A percentile compares a stretch with the other conserved stretches of the same genome.
Conservation (phyloP, 2,329 filamentous ascomycete genomes). For the Onygenales sp. region DNA sequence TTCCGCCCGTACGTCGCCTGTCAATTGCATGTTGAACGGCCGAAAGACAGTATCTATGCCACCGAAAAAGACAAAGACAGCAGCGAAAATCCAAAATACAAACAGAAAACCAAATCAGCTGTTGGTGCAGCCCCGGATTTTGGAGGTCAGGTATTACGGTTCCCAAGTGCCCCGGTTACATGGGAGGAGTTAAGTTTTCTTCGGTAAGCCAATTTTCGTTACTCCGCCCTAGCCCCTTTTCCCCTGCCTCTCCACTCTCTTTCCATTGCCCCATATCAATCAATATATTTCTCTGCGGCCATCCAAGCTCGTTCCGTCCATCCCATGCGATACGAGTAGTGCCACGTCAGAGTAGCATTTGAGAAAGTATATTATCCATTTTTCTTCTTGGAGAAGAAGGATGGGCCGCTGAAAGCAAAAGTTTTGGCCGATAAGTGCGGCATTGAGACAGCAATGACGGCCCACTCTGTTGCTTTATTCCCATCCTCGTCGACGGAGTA, state of each 20-base stretch:
- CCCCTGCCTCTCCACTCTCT: background rate
- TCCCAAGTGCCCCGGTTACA: slow-evolving; percentile 46
- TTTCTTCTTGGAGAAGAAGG: background rate
- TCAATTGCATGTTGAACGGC: slow-evolving; percentile 69
- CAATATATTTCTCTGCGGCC: background rate
- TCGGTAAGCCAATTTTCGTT: slow-evolving; percentile 45
- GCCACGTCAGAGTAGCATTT: slow-evolving; percentile 3
- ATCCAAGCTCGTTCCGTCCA: background rate
- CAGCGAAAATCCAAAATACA: slow-evolving; percentile 44
- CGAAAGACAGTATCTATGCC: slow-evolving; percentile 37
- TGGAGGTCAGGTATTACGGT: slow-evolving; percentile 49
- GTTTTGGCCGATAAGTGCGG: no score
- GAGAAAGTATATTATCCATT: background rate
- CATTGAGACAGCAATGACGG: no score
- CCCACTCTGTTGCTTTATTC: no score
- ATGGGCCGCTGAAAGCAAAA: background rate
- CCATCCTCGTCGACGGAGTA: no score
- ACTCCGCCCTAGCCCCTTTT: slow-evolving; percentile 4
- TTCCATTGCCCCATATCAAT: background rate
- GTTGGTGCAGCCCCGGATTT: slow-evolving; percentile 58
- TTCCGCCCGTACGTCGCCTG: slow-evolving; percentile 70
- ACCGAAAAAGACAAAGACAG: slow-evolving; percentile 43
- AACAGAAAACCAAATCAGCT: slow-evolving; percentile 47
- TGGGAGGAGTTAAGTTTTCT: slow-evolving; percentile 64
- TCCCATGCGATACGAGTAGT: background rate